Evolutionary conservation across 345 rosid genomes (phyloP).

Genomic region (Populus ilicifolia): DNA sequence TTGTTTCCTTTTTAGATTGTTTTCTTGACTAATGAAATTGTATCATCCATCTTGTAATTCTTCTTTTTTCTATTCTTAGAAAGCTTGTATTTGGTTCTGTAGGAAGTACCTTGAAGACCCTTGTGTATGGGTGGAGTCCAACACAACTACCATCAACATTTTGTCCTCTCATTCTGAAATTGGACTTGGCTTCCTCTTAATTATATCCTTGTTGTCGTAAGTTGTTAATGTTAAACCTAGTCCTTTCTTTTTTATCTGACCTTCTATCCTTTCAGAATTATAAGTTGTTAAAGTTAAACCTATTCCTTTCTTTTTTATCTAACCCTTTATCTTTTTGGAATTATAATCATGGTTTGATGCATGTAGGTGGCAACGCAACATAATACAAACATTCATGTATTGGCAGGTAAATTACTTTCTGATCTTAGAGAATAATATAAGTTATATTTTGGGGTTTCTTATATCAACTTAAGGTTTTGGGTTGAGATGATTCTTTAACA

Average conservation of each 20-base stretch:
- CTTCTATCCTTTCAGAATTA: neutral
- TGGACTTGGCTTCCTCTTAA: constrained; percentile 77
- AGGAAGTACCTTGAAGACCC: constrained; percentile 92
- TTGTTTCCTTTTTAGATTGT: neutral
- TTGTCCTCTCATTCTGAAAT: constrained; percentile 90
- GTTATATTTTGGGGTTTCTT: too few species aligned
- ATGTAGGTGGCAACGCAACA: constrained; percentile 95
- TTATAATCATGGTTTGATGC: neutral
- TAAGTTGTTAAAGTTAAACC: neutral
- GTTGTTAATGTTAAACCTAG: constrained; percentile 16
- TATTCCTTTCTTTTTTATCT: constrained; percentile 4
- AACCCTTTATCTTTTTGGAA: constrained; percentile 3
- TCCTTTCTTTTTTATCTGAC: constrained; percentile 1
- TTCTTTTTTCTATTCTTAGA: neutral
- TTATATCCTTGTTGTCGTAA: constrained; percentile 77
- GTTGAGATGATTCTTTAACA: too few species aligned
- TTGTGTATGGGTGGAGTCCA: constrained; percentile 97
- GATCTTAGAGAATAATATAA: neutral
- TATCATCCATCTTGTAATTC: neutral
- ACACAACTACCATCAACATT: constrained; percentile 74
- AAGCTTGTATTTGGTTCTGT: constrained; percentile 22
- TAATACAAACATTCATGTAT: constrained; percentile 94
- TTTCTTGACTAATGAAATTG: neutral
- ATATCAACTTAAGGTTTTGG: too few species aligned
- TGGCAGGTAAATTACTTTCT: constrained; percentile 71